Evolutionary conservation across 2,329 filamentous ascomycete species (phyloP).

Genomic region (Talaromyces sp.): DNA sequence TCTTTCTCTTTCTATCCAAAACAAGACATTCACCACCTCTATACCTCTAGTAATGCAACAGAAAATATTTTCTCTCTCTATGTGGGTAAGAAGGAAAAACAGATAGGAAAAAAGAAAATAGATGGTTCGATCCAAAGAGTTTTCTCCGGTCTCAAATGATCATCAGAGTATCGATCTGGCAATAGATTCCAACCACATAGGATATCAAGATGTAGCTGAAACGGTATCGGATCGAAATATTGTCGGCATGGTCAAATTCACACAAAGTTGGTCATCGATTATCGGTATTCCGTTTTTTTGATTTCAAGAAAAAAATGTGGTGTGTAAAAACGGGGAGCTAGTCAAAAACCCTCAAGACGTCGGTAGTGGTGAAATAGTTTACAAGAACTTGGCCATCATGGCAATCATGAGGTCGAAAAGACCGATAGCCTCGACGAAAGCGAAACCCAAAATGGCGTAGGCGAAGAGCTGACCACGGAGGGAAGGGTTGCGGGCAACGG

Average conservation of each 20-base stretch:
- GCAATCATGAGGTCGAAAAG: conserved; percentile 88
- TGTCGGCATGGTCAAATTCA: conserved; percentile 13
- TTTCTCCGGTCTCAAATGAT: conserved; percentile 8
- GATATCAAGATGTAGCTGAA: neutral
- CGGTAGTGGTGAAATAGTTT: conserved; percentile 26
- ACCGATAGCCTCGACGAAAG: conserved; percentile 80
- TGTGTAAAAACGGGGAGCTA: neutral
- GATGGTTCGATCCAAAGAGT: neutral
- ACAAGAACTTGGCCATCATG: conserved; percentile 87
- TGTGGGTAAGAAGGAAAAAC: conserved; percentile 6
- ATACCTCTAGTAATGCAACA: conserved; percentile 15
- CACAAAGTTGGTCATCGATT: conserved; percentile 11
- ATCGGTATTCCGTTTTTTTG: conserved; percentile 10
- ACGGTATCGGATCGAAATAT: conserved; percentile 10
- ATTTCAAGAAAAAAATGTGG: conserved; percentile 7
- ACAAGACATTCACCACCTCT: conserved; percentile 9
- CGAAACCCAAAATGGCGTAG: conserved; percentile 93
- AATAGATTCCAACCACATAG: neutral
- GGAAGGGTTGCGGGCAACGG: conserved; percentile 90
- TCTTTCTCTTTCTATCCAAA: conserved; percentile 14
- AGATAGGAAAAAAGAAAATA: conserved; percentile 10
- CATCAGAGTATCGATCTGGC: conserved; percentile 10
- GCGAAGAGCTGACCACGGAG: conserved; percentile 95
- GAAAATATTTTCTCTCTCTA: conserved; percentile 12
- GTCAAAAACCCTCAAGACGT: neutral